These are phyloP conservation scores for Beauveria scarabaeidicola DNA, from an alignment of 2,329 filamentous ascomycete species.

Conservation along the genomic window DNA sequence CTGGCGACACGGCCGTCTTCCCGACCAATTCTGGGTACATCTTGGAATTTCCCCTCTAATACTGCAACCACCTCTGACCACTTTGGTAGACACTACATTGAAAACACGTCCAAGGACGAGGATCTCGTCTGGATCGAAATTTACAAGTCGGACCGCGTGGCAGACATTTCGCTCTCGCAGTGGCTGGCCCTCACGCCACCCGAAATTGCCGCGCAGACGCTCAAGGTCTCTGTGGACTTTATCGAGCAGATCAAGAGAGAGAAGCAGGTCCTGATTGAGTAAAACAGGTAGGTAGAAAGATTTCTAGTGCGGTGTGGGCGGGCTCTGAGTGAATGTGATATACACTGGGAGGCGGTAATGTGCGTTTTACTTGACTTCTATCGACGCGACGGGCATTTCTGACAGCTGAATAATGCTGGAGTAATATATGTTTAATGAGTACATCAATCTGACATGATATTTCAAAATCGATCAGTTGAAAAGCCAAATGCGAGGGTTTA, in stretches of 20 bases:
- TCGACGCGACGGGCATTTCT: background rate
- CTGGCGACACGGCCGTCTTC: slow-evolving; percentile 61
- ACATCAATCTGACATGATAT: background rate
- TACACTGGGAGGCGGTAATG: background rate
- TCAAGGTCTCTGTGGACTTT: slow-evolving; percentile 50
- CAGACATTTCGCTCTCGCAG: slow-evolving; percentile 58
- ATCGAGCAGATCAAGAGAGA: slow-evolving; percentile 52
- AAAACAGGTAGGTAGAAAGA: no score
- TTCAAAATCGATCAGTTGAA: background rate
- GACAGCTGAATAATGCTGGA: background rate
- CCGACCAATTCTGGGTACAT: slow-evolving; percentile 52
- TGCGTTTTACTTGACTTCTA: background rate
- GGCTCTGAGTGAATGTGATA: background rate
- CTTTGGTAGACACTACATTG: slow-evolving; percentile 51
- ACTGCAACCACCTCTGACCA: background rate
- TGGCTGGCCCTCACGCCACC: slow-evolving; percentile 61
- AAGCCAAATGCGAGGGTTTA: background rate
- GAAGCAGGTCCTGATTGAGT: slow-evolving; percentile 45
- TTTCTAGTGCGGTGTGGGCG: background rate
- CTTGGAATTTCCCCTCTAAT: background rate
- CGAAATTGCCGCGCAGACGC: slow-evolving; percentile 50
- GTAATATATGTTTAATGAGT: background rate
- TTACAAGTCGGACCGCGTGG: slow-evolving; percentile 59
- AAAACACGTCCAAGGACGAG: slow-evolving; percentile 56
- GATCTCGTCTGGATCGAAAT: slow-evolving; percentile 61